Conservation (phyloP, 768 basidiomycete species). For the Tricholoma furcatifolium region DNA sequence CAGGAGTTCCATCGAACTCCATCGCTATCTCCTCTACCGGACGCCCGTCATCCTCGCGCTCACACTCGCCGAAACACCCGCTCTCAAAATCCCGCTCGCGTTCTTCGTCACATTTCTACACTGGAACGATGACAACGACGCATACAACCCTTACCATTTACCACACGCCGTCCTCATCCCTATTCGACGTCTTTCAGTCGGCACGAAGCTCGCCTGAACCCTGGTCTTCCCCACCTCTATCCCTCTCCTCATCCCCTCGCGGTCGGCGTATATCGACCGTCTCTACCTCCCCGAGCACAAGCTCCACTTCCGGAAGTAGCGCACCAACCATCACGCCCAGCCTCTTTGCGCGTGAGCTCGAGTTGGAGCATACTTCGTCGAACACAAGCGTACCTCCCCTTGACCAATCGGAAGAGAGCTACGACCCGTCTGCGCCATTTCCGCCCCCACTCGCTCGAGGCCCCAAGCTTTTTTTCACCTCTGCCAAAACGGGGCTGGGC, state of each 20-base stretch:
- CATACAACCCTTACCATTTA: constrained; percentile 62
- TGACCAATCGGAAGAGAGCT: not conserved
- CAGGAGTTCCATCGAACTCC: constrained; percentile 12
- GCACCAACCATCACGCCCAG: constrained; percentile 61
- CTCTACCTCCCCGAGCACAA: constrained; percentile 21
- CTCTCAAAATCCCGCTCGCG: constrained; percentile 45
- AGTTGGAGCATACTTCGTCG: constrained; percentile 8
- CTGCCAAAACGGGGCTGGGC: constrained; percentile 76
- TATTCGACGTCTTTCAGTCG: constrained; percentile 61
- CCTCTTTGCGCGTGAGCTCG: constrained; percentile 41
- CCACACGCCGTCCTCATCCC: constrained; percentile 79
- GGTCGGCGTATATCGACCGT: constrained; percentile 26
- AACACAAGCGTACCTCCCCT: constrained; percentile 7
- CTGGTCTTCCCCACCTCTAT: constrained; percentile 21
- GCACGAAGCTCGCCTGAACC: constrained; percentile 61
- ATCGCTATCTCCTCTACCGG: constrained; percentile 30
- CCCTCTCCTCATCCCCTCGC: constrained; percentile 14
- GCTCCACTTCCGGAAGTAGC: constrained; percentile 49
- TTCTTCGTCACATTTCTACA: constrained; percentile 39
- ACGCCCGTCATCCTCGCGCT: constrained; percentile 22
- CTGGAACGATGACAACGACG: constrained; percentile 56
- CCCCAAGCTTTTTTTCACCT: constrained; percentile 71
- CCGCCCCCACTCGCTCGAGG: constrained; percentile 46
- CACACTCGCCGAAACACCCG: constrained; percentile 27
- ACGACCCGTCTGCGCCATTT: constrained; percentile 12